Percentiles rank a stretch among this genome's conserved stretches.
These are phyloP conservation scores for Magnusiomyces fungicola DNA, from an alignment of 1,139 yeast genomes.

Conservation along the genomic window DNA sequence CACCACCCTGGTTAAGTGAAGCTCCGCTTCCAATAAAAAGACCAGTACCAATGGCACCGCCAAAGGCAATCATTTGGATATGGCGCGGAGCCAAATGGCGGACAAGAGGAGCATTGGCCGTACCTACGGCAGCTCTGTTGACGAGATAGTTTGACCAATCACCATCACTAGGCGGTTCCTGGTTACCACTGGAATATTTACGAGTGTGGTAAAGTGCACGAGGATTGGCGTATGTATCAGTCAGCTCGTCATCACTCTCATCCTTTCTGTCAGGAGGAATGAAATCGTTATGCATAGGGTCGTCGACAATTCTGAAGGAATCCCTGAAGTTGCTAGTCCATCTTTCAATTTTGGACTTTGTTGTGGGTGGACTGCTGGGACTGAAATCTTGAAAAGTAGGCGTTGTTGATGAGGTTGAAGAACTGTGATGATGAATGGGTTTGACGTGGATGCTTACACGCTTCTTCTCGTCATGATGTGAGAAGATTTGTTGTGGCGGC, in stretches of 20 bases:
- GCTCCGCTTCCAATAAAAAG: conserved; percentile 62
- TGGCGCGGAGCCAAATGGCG: conserved; percentile 41
- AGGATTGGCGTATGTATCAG: background rate
- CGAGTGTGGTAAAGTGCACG: background rate
- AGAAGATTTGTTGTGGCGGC: too few species aligned
- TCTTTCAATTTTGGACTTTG: background rate
- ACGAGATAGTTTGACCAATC: too few species aligned
- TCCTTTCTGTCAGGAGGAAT: background rate
- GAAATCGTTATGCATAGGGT: background rate
- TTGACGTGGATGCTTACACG: too few species aligned
- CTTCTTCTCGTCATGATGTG: too few species aligned
- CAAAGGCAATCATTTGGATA: conserved; percentile 59
- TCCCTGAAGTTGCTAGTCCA: background rate
- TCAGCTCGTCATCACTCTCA: background rate
- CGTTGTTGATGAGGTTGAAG: too few species aligned
- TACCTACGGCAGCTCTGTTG: conserved; percentile 23
- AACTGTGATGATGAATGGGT: too few species aligned
- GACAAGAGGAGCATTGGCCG: conserved; percentile 29
- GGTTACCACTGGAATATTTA: too few species aligned
- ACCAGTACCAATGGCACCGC: conserved; percentile 72
- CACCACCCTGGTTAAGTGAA: conserved; percentile 50
- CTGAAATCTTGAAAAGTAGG: too few species aligned
- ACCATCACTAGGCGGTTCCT: too few species aligned
- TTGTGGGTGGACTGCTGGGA: background rate
- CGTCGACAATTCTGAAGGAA: background rate